These are phyloP conservation scores for Thelephora terrestris DNA, from an alignment of 1,284 basidiomycete genomes.

Conservation along the genomic window DNA sequence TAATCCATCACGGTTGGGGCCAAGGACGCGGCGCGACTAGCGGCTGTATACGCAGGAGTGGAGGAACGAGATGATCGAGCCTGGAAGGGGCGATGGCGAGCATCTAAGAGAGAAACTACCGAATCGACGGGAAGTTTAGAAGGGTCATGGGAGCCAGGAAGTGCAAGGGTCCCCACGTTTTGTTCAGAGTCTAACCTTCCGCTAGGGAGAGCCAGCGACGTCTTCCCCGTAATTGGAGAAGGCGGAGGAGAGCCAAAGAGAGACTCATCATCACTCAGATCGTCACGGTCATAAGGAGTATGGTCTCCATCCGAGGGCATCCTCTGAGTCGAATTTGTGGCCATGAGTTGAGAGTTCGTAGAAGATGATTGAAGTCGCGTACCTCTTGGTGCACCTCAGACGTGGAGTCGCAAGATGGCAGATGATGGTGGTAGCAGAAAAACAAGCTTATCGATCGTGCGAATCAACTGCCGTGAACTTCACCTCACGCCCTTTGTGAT, in stretches of 20 bases:
- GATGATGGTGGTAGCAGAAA: too few relatives aligned
- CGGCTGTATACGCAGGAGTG: slow-evolving; percentile 2
- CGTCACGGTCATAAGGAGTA: slow-evolving; percentile 19
- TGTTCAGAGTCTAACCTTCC: slow-evolving; percentile 34
- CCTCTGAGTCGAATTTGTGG: background rate
- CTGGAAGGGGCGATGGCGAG: background rate
- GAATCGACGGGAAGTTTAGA: slow-evolving; percentile 72
- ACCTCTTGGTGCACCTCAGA: too few relatives aligned
- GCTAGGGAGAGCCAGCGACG: slow-evolving; percentile 49
- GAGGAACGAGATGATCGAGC: background rate
- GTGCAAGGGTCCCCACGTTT: slow-evolving; percentile 94
- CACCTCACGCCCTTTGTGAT: slow-evolving; percentile 27
- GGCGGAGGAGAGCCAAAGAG: slow-evolving; percentile 74
- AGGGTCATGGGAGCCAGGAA: slow-evolving; percentile 81
- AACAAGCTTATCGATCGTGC: too few relatives aligned
- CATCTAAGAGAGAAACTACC: slow-evolving; percentile 44
- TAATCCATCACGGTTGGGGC: slow-evolving; percentile 12
- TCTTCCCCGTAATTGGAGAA: slow-evolving; percentile 65
- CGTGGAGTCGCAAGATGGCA: too few relatives aligned
- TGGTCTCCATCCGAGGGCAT: slow-evolving; percentile 1
- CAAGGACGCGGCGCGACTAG: slow-evolving; percentile 7
- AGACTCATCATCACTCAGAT: slow-evolving; percentile 48
- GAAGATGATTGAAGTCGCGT: background rate
- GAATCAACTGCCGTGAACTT: too few relatives aligned
- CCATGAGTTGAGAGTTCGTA: background rate